These are phyloP conservation scores for Tylopilus felleus DNA, from an alignment of 768 basidiomycete species.

Conservation along the genomic window DNA sequence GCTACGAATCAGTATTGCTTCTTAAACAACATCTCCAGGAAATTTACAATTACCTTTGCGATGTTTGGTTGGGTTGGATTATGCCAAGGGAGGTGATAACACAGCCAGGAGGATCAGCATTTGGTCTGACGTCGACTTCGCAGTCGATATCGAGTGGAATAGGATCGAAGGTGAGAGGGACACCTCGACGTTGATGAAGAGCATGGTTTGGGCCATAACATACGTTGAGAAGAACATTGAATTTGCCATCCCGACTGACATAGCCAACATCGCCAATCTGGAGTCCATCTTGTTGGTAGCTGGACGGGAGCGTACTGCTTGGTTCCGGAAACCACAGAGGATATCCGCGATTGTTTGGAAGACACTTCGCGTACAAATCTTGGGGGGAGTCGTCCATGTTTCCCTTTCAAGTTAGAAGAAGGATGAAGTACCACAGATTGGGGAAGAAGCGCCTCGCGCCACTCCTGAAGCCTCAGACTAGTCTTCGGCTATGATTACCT, in stretches of 20 bases:
- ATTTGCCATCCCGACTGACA: constrained; percentile 20
- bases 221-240: constrained; percentile 36
- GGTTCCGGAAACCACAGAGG: constrained; percentile 32
- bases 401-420: no score
- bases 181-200: neutral
- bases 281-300: constrained; percentile 24
- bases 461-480: no score
- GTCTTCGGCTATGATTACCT: no score
- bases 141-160: neutral
- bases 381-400: neutral
- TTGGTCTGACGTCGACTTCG: neutral
- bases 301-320: constrained; percentile 15
- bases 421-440: no score
- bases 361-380: neutral
- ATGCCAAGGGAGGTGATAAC: neutral
- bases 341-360: constrained; percentile 21
- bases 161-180: neutral
- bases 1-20: neutral
- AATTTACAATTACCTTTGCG: neutral
- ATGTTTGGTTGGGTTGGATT: neutral
- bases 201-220: neutral
- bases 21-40: no score
- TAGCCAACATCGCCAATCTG: constrained; percentile 36
- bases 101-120: neutral
- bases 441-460: no score